A percentile compares a stretch with the other conserved stretches of the same genome.
Evolutionary conservation across 495 filamentous ascomycete species (phyloP).

Genomic region (Penicillium dipodomyicola): DNA sequence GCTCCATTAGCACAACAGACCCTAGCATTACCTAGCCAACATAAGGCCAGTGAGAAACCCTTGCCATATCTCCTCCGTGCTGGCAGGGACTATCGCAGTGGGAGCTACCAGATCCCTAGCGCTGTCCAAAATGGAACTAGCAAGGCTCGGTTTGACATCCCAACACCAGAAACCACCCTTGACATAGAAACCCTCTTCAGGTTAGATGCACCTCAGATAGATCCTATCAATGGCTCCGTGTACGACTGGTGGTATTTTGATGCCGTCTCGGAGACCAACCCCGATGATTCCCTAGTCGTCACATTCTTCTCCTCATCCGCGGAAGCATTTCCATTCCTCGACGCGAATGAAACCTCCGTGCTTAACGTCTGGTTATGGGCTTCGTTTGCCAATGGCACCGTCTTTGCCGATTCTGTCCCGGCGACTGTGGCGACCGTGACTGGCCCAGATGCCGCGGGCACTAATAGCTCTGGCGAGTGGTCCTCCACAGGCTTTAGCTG

Average conservation of each 20-base stretch:
- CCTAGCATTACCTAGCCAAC: not conserved
- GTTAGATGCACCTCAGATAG: slow-evolving; percentile 33
- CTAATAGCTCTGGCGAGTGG: slow-evolving; percentile 17
- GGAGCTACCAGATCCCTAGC: slow-evolving; percentile 18
- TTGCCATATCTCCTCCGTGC: not conserved
- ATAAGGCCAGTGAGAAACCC: not conserved
- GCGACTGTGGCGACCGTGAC: slow-evolving; percentile 20
- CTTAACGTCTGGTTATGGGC: slow-evolving; percentile 27
- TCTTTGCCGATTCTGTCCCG: slow-evolving; percentile 19
- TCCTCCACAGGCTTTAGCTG: slow-evolving; percentile 19
- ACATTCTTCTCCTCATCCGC: slow-evolving; percentile 31
- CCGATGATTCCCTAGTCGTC: slow-evolving; percentile 23
- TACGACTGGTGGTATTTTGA: slow-evolving; percentile 49
- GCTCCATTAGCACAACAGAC: not conserved
- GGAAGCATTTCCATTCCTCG: slow-evolving; percentile 24
- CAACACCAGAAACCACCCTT: slow-evolving; percentile 4
- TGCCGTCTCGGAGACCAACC: slow-evolving; percentile 24
- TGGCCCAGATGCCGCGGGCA: not conserved
- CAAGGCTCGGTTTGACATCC: slow-evolving; percentile 15
- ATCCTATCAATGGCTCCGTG: slow-evolving; percentile 27
- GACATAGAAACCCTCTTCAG: slow-evolving; percentile 10
- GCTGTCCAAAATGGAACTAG: slow-evolving; percentile 13
- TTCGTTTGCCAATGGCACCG: slow-evolving; percentile 27
- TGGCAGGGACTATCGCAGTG: not conserved
- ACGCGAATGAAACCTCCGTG: slow-evolving; percentile 14